Percentiles rank a stretch among this genome's conserved stretches.
Conservation (phyloP, 225 moss, liverwort and hornwort species). For the Rhytidiadelphus loreus region DNA sequence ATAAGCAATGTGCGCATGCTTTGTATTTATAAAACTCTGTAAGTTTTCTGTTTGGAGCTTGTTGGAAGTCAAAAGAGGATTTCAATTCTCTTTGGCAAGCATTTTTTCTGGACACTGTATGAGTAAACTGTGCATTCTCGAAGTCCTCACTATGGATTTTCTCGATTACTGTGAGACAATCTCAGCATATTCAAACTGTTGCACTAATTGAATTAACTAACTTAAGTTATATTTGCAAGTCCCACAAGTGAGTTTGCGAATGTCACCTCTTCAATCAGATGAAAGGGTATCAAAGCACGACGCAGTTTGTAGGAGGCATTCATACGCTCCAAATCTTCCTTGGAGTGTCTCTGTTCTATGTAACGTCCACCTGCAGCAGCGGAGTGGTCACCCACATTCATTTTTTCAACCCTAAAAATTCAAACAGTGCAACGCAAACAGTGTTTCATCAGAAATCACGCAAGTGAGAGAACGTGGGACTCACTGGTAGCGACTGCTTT, state of each 20-base stretch:
- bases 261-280: slow-evolving; percentile 41
- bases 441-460: background rate
- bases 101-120: background rate
- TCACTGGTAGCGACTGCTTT: background rate
- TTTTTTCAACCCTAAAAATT: background rate
- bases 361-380: background rate
- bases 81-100: background rate
- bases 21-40: background rate
- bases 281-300: slow-evolving; percentile 35
- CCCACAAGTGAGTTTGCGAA: background rate
- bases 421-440: background rate
- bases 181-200: background rate
- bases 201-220: no score
- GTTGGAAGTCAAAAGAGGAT: background rate
- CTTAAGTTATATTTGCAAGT: background rate
- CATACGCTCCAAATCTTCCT: slow-evolving; percentile 27
- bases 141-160: background rate
- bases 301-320: slow-evolving; percentile 34
- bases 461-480: background rate
- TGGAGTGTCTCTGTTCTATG: background rate
- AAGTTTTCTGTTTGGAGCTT: background rate
- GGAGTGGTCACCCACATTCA: background rate
- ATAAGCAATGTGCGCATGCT: no score
- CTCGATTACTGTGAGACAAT: background rate
- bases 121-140: background rate